Evolutionary conservation across 805 yeast genomes (phyloP).

Genomic region (Candida odintsovae): DNA sequence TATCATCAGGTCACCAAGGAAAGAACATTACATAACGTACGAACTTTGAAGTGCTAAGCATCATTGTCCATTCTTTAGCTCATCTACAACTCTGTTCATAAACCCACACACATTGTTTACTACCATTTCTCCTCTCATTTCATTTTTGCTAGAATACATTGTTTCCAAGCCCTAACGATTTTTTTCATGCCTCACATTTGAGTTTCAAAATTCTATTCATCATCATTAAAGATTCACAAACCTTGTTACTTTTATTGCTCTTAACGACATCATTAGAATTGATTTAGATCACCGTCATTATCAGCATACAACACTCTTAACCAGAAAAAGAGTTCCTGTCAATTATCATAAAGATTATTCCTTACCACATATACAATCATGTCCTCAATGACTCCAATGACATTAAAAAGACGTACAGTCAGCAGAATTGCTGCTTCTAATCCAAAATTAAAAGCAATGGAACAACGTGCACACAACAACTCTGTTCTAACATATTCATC

Average conservation of each 20-base stretch:
- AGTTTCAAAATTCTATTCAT: background rate
- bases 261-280: background rate
- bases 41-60: background rate
- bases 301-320: background rate
- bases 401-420: slow-evolving; percentile 19
- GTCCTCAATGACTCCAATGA: slow-evolving; percentile 18
- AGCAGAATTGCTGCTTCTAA: slow-evolving; percentile 29
- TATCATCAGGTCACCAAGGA: background rate
- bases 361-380: background rate
- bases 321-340: no score
- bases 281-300: background rate
- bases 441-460: slow-evolving; percentile 39
- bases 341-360: background rate
- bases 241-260: background rate
- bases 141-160: background rate
- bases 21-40: background rate
- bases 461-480: slow-evolving; percentile 38
- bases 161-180: background rate
- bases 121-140: background rate
- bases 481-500: slow-evolving; percentile 40
- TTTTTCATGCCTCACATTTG: background rate
- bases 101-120: background rate
- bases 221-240: background rate
- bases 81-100: background rate
- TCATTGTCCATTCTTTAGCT: background rate